Percentiles rank a stretch among this genome's conserved stretches.
These are phyloP conservation scores for Panaeolus cyanescens DNA, from an alignment of 768 basidiomycete genomes.

Conservation along the genomic window DNA sequence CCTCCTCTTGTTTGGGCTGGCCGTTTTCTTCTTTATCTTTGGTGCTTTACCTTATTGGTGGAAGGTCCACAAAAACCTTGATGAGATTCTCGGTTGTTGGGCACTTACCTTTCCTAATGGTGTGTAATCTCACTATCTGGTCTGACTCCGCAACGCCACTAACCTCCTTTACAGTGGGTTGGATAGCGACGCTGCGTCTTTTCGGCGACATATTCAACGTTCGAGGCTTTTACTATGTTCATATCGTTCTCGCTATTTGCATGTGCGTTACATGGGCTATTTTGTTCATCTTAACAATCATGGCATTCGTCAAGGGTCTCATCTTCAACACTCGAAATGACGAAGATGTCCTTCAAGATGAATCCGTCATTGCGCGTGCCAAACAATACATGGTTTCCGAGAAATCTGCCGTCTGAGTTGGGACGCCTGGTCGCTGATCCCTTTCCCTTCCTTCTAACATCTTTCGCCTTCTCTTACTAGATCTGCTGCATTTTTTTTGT, in stretches of 20 bases:
- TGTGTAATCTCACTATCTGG: constrained; percentile 12
- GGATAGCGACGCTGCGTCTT: constrained; percentile 43
- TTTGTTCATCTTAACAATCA: constrained; percentile 39
- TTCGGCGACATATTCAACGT: constrained; percentile 44
- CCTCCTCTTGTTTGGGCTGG: constrained; percentile 45
- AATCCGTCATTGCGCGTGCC: neutral
- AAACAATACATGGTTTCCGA: neutral
- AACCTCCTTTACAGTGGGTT: constrained; percentile 32
- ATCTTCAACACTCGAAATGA: constrained; percentile 41
- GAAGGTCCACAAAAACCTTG: constrained; percentile 46
- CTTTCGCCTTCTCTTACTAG: neutral
- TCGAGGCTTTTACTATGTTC: constrained; percentile 37
- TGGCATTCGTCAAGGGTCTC: constrained; percentile 43
- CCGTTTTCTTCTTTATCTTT: constrained; percentile 48
- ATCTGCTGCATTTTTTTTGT: neutral
- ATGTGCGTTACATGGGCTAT: constrained; percentile 43
- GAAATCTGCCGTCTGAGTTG: neutral
- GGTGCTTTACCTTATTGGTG: constrained; percentile 49
- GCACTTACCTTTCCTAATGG: constrained; percentile 49
- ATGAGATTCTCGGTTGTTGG: constrained; percentile 52
- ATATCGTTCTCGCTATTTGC: constrained; percentile 39
- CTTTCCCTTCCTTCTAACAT: neutral
- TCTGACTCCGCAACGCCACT: neutral
- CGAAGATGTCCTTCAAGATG: constrained; percentile 44
- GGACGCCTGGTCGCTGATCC: neutral